Evolutionary conservation across 768 basidiomycete genomes (phyloP).

Genomic region (Paxillus involutus): DNA sequence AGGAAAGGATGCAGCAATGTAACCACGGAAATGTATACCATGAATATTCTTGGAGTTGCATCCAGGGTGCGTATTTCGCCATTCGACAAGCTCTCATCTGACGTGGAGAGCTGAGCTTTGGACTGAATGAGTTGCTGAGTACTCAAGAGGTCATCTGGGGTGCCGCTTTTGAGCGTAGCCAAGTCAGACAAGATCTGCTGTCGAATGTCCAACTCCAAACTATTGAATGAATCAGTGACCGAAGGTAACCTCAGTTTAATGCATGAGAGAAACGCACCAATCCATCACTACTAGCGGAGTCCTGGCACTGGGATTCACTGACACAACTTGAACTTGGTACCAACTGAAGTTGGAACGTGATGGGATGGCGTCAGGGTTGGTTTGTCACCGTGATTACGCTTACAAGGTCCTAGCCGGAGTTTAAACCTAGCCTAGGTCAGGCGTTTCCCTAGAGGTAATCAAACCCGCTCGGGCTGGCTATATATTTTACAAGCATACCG

Average conservation of each 20-base stretch:
- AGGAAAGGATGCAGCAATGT: background rate
- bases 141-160: slow-evolving; percentile 44
- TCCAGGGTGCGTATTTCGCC: slow-evolving; percentile 22
- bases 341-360: no score
- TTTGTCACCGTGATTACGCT: no score
- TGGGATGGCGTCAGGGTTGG: no score
- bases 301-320: no score
- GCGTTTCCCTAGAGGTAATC: no score
- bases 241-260: background rate
- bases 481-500: no score
- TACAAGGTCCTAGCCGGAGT: no score
- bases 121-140: slow-evolving; percentile 61
- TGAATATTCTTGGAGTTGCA: slow-evolving; percentile 40
- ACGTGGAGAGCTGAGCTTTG: slow-evolving; percentile 50
- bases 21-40: slow-evolving; percentile 44
- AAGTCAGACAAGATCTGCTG: slow-evolving; percentile 77
- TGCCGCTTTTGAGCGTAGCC: slow-evolving; percentile 53
- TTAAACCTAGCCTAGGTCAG: no score
- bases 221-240: slow-evolving; percentile 24
- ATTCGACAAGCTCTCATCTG: slow-evolving; percentile 7
- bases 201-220: slow-evolving; percentile 77
- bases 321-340: no score
- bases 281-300: slow-evolving; percentile 48
- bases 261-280: slow-evolving; percentile 36
- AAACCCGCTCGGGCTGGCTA: no score